These are phyloP conservation scores for Pisolithus orientalis DNA, from an alignment of 768 basidiomycete species.

Conservation along the genomic window DNA sequence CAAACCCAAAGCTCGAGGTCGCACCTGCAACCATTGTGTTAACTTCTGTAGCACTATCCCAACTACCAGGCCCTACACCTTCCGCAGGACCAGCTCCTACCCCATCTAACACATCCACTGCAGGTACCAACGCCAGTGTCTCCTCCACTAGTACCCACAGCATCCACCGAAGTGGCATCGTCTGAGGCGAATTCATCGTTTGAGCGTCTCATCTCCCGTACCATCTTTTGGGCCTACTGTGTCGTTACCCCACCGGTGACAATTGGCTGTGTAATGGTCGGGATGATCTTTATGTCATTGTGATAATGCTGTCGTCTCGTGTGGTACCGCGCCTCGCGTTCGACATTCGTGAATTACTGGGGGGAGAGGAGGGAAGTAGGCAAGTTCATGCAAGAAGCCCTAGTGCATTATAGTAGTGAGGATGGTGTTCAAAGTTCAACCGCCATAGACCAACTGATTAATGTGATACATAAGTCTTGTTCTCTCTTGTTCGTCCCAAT, in stretches of 20 bases:
- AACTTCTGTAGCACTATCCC: neutral
- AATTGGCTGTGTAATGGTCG: slow-evolving; percentile 69
- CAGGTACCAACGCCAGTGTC: neutral
- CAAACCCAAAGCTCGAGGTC: too few relatives aligned
- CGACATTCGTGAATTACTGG: too few relatives aligned
- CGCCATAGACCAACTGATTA: too few relatives aligned
- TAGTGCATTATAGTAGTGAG: too few relatives aligned
- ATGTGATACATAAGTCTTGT: too few relatives aligned
- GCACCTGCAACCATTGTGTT: neutral
- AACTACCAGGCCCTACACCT: too few relatives aligned
- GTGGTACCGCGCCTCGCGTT: too few relatives aligned
- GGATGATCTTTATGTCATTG: slow-evolving; percentile 55
- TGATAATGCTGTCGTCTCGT: slow-evolving; percentile 14
- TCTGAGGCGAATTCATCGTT: slow-evolving; percentile 36
- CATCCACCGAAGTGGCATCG: neutral
- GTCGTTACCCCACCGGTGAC: slow-evolving; percentile 80
- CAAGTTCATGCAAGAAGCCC: too few relatives aligned
- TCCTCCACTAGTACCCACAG: neutral
- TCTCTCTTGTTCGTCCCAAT: too few relatives aligned
- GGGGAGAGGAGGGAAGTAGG: too few relatives aligned
- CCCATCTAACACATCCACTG: neutral
- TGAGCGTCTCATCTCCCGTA: slow-evolving; percentile 83
- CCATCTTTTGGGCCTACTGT: slow-evolving; percentile 92
- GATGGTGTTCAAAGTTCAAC: too few relatives aligned
- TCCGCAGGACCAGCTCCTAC: neutral